phyloP scores from a whole-genome alignment of 352 stramenopile genomes.

The Poterioochromonas sp. region DNA sequence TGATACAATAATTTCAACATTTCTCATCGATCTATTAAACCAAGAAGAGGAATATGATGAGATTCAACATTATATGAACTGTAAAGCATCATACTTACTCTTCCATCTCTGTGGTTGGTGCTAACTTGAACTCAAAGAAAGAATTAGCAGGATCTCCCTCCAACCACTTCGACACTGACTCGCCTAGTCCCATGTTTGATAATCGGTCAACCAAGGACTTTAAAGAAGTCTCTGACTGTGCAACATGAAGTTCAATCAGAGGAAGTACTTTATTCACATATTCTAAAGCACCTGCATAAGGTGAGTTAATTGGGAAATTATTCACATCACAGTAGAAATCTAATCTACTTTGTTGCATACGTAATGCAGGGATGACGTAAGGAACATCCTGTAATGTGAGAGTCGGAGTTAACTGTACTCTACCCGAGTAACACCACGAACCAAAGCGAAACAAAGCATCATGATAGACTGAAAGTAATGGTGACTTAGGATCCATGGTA shows the following conservation, averaged over 20 bases:
- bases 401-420: conserved; percentile 74
- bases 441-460: conserved; percentile 58
- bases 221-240: conserved; percentile 64
- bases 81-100: too few relatives aligned
- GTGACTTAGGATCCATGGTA: neutral
- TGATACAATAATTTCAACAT: conserved; percentile 82
- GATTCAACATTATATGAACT: too few relatives aligned
- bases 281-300: conserved; percentile 74
- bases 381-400: conserved; percentile 77
- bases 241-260: conserved; percentile 72
- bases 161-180: conserved; percentile 68
- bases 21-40: conserved; percentile 48
- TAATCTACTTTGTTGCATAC: conserved; percentile 77
- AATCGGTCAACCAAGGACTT: conserved; percentile 47
- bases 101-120: conserved; percentile 58
- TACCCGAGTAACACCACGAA: conserved; percentile 85
- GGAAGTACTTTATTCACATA: conserved; percentile 63
- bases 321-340: conserved; percentile 81
- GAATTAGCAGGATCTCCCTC: conserved; percentile 72
- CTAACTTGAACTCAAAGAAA: conserved; percentile 80
- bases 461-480: neutral
- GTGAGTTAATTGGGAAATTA: conserved; percentile 61
- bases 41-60: too few relatives aligned
- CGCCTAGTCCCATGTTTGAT: conserved; percentile 48
- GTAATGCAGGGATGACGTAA: conserved; percentile 81